Conservation (phyloP, 2,329 filamentous ascomycete species). For the Piedraia hortae region DNA sequence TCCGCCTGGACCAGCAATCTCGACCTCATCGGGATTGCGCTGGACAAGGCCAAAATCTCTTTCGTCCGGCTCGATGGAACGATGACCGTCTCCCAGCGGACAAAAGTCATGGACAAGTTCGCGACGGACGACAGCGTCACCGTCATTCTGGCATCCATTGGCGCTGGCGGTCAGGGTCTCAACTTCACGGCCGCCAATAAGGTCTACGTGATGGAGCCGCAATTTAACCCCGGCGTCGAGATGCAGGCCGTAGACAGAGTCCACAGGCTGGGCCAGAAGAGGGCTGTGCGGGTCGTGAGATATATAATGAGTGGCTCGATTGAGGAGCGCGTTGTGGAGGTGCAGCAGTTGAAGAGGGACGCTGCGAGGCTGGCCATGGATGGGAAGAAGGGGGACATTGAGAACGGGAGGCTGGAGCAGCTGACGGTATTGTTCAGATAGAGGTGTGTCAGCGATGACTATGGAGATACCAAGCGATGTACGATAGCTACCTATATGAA, state of each 20-base stretch:
- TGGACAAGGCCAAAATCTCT: slow-evolving; percentile 36
- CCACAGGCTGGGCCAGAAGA: slow-evolving; percentile 66
- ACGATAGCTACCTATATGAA: too few relatives aligned
- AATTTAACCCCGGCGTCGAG: slow-evolving; percentile 88
- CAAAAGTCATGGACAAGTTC: slow-evolving; percentile 49
- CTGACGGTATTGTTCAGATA: slow-evolving; percentile 28
- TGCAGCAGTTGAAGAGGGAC: slow-evolving; percentile 82
- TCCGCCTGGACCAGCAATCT: slow-evolving; percentile 90
- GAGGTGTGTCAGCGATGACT: too few relatives aligned
- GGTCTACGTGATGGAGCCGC: slow-evolving; percentile 94
- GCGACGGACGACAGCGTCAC: slow-evolving; percentile 41
- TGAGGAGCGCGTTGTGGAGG: slow-evolving; percentile 71
- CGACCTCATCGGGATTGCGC: slow-evolving; percentile 65
- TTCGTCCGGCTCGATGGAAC: slow-evolving; percentile 72
- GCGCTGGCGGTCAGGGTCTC: slow-evolving; percentile 69
- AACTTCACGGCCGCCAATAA: slow-evolving; percentile 67
- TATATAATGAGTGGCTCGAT: slow-evolving; percentile 82
- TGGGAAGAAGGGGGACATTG: slow-evolving; percentile 19
- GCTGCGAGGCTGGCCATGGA: slow-evolving; percentile 67
- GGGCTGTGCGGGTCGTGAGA: slow-evolving; percentile 62
- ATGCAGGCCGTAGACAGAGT: slow-evolving; percentile 86
- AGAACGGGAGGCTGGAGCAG: slow-evolving; percentile 32
- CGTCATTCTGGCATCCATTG: slow-evolving; percentile 76
- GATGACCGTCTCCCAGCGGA: slow-evolving; percentile 51
- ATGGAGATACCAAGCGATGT: too few relatives aligned